A percentile compares a stretch with the other conserved stretches of the same genome.
Evolutionary conservation across 2,329 filamentous ascomycete species (phyloP).

Genomic region (Trichoderma sp.): DNA sequence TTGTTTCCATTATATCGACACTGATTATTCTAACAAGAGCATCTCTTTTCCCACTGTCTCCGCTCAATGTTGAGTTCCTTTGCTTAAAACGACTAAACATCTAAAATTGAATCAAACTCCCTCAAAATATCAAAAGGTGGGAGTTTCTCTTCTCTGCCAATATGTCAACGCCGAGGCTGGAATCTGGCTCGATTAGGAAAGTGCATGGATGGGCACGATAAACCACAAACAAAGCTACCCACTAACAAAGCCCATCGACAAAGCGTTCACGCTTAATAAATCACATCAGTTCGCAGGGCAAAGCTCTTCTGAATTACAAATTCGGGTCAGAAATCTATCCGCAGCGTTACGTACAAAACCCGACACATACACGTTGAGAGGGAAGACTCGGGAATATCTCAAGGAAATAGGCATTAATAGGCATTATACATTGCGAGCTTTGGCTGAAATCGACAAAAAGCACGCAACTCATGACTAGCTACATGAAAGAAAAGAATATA

Average conservation of each 20-base stretch:
- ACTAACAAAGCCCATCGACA: not conserved
- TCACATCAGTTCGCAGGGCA: not conserved
- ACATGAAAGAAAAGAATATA: slow-evolving; percentile 11
- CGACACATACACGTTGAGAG: not conserved
- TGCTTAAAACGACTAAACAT: not conserved
- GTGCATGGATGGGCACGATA: not conserved
- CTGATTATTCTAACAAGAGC: not conserved
- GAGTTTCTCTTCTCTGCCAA: not conserved
- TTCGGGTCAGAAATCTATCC: not conserved
- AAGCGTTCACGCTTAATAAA: not conserved
- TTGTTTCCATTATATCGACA: not conserved
- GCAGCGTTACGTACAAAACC: not conserved
- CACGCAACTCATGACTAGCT: slow-evolving; percentile 14
- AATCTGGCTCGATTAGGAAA: not conserved
- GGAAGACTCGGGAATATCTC: not conserved
- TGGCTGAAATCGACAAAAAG: not conserved
- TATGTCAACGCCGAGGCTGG: not conserved
- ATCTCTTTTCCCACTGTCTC: not conserved
- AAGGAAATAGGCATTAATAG: slow-evolving; percentile 19
- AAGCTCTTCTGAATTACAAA: not conserved
- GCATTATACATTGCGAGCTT: slow-evolving; percentile 12
- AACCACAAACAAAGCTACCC: not conserved
- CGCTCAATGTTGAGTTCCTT: not conserved
- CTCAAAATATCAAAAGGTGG: not conserved
- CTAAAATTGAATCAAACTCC: not conserved